A percentile compares a stretch with the other conserved stretches of the same genome.
Conservation (phyloP, 2,329 filamentous ascomycete species). For the Botrytis deweyae region DNA sequence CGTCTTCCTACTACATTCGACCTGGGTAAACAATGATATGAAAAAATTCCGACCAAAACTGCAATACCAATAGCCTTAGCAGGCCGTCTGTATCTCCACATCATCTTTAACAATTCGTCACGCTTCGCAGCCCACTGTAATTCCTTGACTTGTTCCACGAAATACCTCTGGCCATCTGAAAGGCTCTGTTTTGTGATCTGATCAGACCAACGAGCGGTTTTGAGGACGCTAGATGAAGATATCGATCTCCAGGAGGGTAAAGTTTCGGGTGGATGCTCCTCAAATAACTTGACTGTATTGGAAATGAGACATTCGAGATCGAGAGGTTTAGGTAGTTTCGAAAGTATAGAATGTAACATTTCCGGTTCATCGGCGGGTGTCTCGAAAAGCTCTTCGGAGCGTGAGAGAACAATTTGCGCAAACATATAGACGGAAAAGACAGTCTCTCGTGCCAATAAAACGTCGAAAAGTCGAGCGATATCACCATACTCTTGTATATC, state of each 20-base stretch:
- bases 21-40: conserved; percentile 40
- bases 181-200: conserved; percentile 56
- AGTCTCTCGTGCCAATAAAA: conserved; percentile 82
- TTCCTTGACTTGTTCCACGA: conserved; percentile 69
- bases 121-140: conserved; percentile 64
- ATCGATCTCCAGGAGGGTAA: conserved; percentile 72
- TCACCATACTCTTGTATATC: conserved; percentile 88
- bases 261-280: conserved; percentile 66
- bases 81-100: conserved; percentile 67
- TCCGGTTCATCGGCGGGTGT: conserved; percentile 82
- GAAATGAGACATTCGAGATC: conserved; percentile 76
- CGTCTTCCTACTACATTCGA: neutral
- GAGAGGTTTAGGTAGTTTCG: conserved; percentile 79
- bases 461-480: conserved; percentile 90
- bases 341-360: conserved; percentile 85
- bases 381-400: conserved; percentile 80
- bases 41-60: conserved; percentile 64
- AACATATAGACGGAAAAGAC: conserved; percentile 90
- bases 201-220: conserved; percentile 65
- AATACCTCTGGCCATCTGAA: conserved; percentile 64
- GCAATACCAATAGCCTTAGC: conserved; percentile 61
- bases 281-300: conserved; percentile 63
- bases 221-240: conserved; percentile 76
- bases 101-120: conserved; percentile 49
- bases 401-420: conserved; percentile 78